phyloP scores from a whole-genome alignment of 2,329 filamentous ascomycete species.

The Neophaeococcomyces aloes region DNA sequence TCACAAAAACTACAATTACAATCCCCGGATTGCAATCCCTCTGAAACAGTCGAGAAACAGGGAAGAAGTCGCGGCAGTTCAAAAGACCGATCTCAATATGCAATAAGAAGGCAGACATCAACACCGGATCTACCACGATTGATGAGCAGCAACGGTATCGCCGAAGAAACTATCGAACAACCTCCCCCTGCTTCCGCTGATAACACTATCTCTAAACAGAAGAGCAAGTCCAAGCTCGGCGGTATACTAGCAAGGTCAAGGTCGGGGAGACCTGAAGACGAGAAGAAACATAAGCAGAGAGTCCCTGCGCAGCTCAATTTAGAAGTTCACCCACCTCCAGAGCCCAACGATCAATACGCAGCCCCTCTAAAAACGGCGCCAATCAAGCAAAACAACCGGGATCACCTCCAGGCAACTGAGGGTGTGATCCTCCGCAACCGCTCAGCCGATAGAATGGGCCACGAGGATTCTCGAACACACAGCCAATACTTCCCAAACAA shows the following conservation, averaged over 20 bases:
- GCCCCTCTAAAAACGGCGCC: slow-evolving; percentile 49
- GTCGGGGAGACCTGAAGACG: slow-evolving; percentile 35
- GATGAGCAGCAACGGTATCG: slow-evolving; percentile 18
- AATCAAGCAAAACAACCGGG: slow-evolving; percentile 42
- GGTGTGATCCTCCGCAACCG: slow-evolving; percentile 55
- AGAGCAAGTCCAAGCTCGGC: slow-evolving; percentile 36
- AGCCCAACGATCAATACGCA: slow-evolving; percentile 11
- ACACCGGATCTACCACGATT: slow-evolving; percentile 32
- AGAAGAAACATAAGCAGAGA: slow-evolving; percentile 11
- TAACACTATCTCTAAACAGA: slow-evolving; percentile 20
- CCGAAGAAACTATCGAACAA: slow-evolving; percentile 7
- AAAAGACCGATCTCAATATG: slow-evolving; percentile 31
- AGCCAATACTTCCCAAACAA: not conserved
- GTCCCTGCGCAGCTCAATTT: slow-evolving; percentile 15
- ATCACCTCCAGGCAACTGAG: slow-evolving; percentile 58
- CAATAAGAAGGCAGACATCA: slow-evolving; percentile 31
- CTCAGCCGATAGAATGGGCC: slow-evolving; percentile 54
- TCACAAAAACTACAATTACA: slow-evolving; percentile 27
- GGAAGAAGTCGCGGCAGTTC: slow-evolving; percentile 33
- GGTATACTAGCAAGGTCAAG: slow-evolving; percentile 35
- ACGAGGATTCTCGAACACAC: slow-evolving; percentile 20
- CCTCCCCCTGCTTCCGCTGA: slow-evolving; percentile 5
- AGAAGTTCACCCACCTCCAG: slow-evolving; percentile 9
- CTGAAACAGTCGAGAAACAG: slow-evolving; percentile 23
- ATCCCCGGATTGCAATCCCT: slow-evolving; percentile 28